A percentile compares a stretch with the other conserved stretches of the same genome.
Evolutionary conservation across 1,284 basidiomycete species (phyloP).

Genomic region (Rhodofomes roseus): DNA sequence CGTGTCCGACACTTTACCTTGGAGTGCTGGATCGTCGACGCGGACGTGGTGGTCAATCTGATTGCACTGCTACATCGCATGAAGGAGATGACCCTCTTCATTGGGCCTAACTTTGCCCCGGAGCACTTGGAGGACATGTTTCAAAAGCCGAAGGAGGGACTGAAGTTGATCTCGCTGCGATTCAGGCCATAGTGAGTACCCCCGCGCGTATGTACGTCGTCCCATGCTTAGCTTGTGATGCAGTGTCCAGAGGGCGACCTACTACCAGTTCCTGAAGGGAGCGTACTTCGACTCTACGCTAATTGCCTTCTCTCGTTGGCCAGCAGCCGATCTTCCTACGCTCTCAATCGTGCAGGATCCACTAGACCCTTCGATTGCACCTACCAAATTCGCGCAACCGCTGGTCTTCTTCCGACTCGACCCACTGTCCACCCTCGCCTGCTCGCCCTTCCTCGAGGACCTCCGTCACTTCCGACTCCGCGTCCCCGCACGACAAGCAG

Average conservation of each 20-base stretch:
- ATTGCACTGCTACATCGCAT: slow-evolving; percentile 47
- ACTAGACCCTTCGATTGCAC: slow-evolving; percentile 34
- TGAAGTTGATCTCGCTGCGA: slow-evolving; percentile 48
- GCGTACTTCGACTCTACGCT: slow-evolving; percentile 67
- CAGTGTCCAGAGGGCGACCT: slow-evolving; percentile 64
- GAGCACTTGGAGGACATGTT: slow-evolving; percentile 65
- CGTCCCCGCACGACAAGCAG: slow-evolving; percentile 55
- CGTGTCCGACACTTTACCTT: slow-evolving; percentile 48
- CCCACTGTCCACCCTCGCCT: slow-evolving; percentile 40
- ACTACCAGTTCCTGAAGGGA: slow-evolving; percentile 70
- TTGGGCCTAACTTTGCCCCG: slow-evolving; percentile 62
- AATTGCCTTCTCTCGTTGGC: slow-evolving; percentile 53
- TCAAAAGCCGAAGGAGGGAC: slow-evolving; percentile 29
- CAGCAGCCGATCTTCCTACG: slow-evolving; percentile 35
- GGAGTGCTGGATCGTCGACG: slow-evolving; percentile 58
- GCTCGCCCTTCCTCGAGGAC: slow-evolving; percentile 39
- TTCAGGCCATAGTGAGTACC: slow-evolving; percentile 63
- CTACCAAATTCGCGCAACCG: slow-evolving; percentile 60
- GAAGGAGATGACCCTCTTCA: slow-evolving; percentile 43
- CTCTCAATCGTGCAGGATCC: slow-evolving; percentile 70
- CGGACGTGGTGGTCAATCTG: slow-evolving; percentile 58
- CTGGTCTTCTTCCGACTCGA: slow-evolving; percentile 69
- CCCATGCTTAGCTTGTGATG: background rate
- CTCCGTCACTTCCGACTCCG: slow-evolving; percentile 52
- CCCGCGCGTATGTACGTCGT: background rate